Percentiles rank a stretch among this genome's conserved stretches.
Evolutionary conservation across 2,329 filamentous ascomycete species (phyloP).

Genomic region (Fusarium sp.): DNA sequence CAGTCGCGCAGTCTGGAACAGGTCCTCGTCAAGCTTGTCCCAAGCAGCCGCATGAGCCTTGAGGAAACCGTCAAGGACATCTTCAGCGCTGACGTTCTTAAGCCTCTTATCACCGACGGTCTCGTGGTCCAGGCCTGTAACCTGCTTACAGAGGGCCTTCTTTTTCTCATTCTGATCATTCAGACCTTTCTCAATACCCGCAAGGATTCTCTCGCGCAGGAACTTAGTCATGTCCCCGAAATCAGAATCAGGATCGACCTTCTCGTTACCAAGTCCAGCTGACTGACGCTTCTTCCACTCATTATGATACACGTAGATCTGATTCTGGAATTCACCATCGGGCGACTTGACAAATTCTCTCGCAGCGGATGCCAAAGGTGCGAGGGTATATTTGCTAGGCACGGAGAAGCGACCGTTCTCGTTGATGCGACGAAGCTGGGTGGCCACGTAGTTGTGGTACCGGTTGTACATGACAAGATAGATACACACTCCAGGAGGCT

Average conservation of each 20-base stretch:
- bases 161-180: background rate
- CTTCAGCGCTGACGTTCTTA: background rate
- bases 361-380: background rate
- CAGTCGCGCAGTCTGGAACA: constrained; percentile 2
- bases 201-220: background rate
- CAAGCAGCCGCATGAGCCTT: constrained; percentile 1
- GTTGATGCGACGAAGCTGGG: constrained; percentile 70
- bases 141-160: background rate
- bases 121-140: background rate
- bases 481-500: constrained; percentile 75
- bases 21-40: constrained; percentile 1
- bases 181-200: constrained; percentile 2
- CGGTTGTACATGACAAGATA: constrained; percentile 77
- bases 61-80: background rate
- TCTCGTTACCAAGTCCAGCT: constrained; percentile 1
- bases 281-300: constrained; percentile 4
- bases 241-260: background rate
- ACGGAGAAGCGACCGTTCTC: constrained; percentile 55
- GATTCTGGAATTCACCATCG: background rate
- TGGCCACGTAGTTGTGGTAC: constrained; percentile 85
- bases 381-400: constrained; percentile 26
- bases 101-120: background rate
- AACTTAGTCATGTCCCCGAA: background rate
- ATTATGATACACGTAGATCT: background rate
- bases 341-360: constrained; percentile 3